These are phyloP conservation scores for Phytophthora kernoviae DNA, from an alignment of 352 stramenopile genomes.

Conservation along the genomic window DNA sequence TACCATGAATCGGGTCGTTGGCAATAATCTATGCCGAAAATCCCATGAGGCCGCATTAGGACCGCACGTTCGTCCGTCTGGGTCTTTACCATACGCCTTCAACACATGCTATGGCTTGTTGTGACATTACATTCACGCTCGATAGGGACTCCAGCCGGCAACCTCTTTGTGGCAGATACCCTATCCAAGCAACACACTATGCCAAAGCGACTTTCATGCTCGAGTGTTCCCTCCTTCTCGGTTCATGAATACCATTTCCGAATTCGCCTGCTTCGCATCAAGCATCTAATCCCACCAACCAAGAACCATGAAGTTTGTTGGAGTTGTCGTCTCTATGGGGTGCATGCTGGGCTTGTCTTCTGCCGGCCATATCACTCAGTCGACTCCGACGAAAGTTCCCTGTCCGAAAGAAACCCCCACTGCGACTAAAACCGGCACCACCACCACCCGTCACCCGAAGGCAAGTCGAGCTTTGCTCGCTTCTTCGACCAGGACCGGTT, in stretches of 20 bases:
- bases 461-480: slow-evolving; percentile 25
- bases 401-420: background rate
- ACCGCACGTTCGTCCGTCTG: no score
- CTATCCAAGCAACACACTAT: slow-evolving; percentile 21
- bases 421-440: background rate
- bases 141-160: slow-evolving; percentile 17
- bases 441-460: background rate
- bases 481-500: slow-evolving; percentile 48
- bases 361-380: slow-evolving; percentile 14
- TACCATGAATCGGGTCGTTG: no score
- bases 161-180: slow-evolving; percentile 8
- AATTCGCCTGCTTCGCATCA: slow-evolving; percentile 12
- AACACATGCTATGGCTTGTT: no score
- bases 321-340: slow-evolving; percentile 15
- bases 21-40: no score
- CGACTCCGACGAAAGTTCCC: slow-evolving; percentile 11
- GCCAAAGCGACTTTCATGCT: no score
- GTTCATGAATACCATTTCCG: slow-evolving; percentile 16
- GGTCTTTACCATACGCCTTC: no score
- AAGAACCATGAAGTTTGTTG: slow-evolving; percentile 23
- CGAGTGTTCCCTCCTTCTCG: background rate
- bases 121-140: no score
- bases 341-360: slow-evolving; percentile 17
- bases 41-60: no score
- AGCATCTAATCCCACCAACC: background rate